These are phyloP conservation scores for Rhypophila decipiens DNA, from an alignment of 495 filamentous ascomycete genomes.

Conservation along the genomic window DNA sequence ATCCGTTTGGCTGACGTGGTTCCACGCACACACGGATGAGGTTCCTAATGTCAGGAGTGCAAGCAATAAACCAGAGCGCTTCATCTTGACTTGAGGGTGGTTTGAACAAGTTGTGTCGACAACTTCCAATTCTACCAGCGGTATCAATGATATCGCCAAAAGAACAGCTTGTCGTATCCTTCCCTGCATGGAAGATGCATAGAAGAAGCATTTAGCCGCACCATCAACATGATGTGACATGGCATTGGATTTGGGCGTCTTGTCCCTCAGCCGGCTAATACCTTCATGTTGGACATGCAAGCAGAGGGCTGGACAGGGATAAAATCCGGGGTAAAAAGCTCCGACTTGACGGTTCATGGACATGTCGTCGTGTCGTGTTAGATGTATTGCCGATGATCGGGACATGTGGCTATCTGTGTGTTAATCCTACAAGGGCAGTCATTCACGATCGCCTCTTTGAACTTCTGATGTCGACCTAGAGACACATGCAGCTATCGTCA, in stretches of 20 bases:
- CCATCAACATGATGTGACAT: neutral
- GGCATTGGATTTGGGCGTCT: neutral
- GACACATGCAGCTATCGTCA: too few relatives aligned
- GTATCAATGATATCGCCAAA: neutral
- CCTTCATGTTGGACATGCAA: too few relatives aligned
- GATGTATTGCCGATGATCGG: too few relatives aligned
- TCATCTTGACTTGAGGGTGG: neutral
- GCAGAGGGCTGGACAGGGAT: neutral
- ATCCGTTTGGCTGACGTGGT: slow-evolving; percentile 25
- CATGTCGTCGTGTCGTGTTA: too few relatives aligned
- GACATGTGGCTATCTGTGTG: too few relatives aligned
- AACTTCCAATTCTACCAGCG: neutral
- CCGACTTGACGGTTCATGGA: neutral
- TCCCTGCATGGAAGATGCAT: neutral
- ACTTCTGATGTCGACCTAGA: neutral
- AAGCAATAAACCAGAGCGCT: neutral
- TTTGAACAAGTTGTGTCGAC: neutral
- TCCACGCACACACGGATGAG: slow-evolving; percentile 19
- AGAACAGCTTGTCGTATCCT: neutral
- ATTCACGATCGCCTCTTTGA: neutral
- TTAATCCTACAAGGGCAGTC: neutral
- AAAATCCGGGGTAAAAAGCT: neutral
- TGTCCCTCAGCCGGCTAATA: neutral
- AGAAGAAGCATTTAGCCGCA: neutral
- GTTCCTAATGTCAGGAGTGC: neutral